Evolutionary conservation across 331 rosid genomes (phyloP), one percentile per base, ranked within the genome.

Genomic region (Prunus yedoensis): DNA sequence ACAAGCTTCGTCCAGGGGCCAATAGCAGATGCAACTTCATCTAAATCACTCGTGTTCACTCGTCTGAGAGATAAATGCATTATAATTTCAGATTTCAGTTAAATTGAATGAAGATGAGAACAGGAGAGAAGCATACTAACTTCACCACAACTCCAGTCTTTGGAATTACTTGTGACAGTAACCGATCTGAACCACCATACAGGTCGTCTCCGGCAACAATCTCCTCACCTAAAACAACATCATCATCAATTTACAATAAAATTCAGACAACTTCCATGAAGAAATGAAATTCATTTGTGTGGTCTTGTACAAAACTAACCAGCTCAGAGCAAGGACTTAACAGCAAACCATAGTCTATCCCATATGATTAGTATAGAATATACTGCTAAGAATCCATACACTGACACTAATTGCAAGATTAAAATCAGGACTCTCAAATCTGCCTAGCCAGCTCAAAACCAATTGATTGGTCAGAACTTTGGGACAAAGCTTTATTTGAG

Each of bases 121-220:
- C 54, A 79, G 16, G 66, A 78, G 53, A 52, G 70, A 66, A 77
- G 4, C 71, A 78, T 67, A 90, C 95, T 85, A 78, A 94, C 99
- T 88, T 94, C 88, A 92, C 96, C 87, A 88, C 78, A 20, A 92
- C 78, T 77, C 97, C 96, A 32, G 85, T 77, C 85, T 84, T 89
- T 66, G 96, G 97, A 79, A 90, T 76, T 56, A 92, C 88, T 87
- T 86, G 90, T 23, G 97, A 90, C 79, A 90, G 88, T 83, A 94
- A 78, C 69, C 96, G 81, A 81, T 94, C 92, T 14, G 97, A 76
- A 66, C 99, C 99, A 74, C 99, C 99, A 80, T 90, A 94, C 9
- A 92, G 20, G 82, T 94, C 97, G 83, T 92, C 97, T 68, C 87
- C 96, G 59, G 97, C 97, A 81, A 94, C 87, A 84, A 92, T 90